Percentiles rank a stretch among this genome's conserved stretches.
Evolutionary conservation across 2,329 filamentous ascomycete species (phyloP).

Genomic region (Aspergillus ochraceoroseus): DNA sequence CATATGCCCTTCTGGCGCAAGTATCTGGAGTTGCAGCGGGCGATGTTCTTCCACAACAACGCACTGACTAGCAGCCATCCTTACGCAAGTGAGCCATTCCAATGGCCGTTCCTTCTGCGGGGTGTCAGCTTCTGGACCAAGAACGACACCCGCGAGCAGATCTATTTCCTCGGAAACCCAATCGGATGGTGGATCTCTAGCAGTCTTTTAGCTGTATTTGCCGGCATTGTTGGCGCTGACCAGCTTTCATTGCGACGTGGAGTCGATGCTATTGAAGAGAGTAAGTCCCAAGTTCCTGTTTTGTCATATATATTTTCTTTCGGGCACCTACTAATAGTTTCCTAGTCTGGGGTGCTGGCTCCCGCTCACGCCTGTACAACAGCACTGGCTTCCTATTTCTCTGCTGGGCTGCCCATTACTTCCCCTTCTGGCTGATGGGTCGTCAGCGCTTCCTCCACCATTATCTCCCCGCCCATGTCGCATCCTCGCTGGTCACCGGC

Average conservation of each 20-base stretch:
- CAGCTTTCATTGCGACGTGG: slow-evolving; percentile 90
- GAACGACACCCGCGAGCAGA: slow-evolving; percentile 88
- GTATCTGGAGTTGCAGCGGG: slow-evolving; percentile 92
- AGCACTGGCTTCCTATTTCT: slow-evolving; percentile 99
- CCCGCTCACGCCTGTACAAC: slow-evolving; percentile 92
- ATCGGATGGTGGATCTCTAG: slow-evolving; percentile 96
- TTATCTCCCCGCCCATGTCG: slow-evolving; percentile 90
- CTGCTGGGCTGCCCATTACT: slow-evolving; percentile 94
- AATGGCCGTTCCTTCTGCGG: slow-evolving; percentile 95
- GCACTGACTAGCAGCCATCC: slow-evolving; percentile 95
- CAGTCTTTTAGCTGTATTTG: slow-evolving; percentile 86
- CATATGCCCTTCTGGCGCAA: slow-evolving; percentile 82
- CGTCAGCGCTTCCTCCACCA: slow-evolving; percentile 97
- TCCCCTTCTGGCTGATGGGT: slow-evolving; percentile 97
- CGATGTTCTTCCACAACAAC: slow-evolving; percentile 99
- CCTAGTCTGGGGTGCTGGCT: slow-evolving; percentile 57
- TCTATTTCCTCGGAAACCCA: slow-evolving; percentile 97
- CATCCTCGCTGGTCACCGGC: slow-evolving; percentile 82
- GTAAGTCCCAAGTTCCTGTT: slow-evolving; percentile 55
- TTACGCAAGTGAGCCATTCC: slow-evolving; percentile 88
- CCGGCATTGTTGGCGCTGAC: slow-evolving; percentile 84
- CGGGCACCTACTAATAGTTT: no score
- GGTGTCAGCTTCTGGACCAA: slow-evolving; percentile 99
- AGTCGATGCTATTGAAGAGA: slow-evolving; percentile 84
- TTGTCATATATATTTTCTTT: not conserved